Percentiles rank a stretch among this genome's conserved stretches.
Conservation (phyloP, 208 protist genomes). For the Crithidia brevicula region DNA sequence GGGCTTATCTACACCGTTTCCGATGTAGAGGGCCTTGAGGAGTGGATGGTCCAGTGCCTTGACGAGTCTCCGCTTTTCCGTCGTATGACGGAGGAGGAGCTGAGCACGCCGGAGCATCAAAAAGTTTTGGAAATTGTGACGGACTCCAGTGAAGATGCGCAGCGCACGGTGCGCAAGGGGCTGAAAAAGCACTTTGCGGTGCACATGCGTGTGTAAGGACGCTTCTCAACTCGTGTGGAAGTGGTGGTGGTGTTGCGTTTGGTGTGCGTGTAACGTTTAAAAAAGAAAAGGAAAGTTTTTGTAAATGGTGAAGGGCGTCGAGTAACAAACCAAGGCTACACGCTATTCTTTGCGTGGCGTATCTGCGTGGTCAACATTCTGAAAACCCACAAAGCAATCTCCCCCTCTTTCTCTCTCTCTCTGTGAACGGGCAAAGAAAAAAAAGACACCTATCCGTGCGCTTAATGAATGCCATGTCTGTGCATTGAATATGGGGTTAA, state of each 20-base stretch:
- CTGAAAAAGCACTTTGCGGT: constrained; percentile 87
- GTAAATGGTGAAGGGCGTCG: background rate
- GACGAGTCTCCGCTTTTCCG: constrained; percentile 94
- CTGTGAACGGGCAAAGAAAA: no score
- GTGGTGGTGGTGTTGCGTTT: background rate
- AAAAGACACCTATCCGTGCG: background rate
- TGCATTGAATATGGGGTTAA: no score
- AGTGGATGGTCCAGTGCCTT: constrained; percentile 94
- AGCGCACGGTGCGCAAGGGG: constrained; percentile 83
- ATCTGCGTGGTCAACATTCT: no score
- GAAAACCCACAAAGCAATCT: no score
- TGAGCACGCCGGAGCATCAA: constrained; percentile 45
- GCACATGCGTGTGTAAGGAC: constrained; percentile 43
- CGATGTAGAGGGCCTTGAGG: constrained; percentile 91
- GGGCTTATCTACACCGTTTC: constrained; percentile 98
- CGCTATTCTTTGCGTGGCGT: background rate
- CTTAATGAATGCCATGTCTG: no score
- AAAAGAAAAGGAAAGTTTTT: background rate
- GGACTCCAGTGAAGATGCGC: constrained; percentile 83
- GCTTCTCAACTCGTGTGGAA: background rate
- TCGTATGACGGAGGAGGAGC: constrained; percentile 71
- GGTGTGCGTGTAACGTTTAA: background rate
- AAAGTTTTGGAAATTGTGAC: constrained; percentile 70
- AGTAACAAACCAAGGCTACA: no score
- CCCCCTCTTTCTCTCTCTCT: no score